A percentile compares a stretch with the other conserved stretches of the same genome.
Evolutionary conservation across 1,284 basidiomycete genomes (phyloP).

Genomic region (Neotropicomus parvogracilis): DNA sequence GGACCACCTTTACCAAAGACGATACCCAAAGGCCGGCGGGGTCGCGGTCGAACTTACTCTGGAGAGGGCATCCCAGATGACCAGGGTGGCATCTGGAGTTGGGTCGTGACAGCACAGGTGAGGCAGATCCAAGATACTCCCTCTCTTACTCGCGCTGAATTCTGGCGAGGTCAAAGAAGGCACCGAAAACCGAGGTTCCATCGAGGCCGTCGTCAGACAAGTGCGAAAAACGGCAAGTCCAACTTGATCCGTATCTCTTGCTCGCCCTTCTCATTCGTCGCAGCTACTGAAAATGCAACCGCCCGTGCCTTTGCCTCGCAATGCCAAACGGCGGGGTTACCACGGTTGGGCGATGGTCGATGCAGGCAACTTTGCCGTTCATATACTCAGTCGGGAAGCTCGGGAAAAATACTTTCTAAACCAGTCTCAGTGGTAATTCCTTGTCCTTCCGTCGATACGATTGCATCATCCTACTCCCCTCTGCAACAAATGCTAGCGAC

Average conservation of each 20-base stretch:
- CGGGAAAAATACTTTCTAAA: slow-evolving; percentile 60
- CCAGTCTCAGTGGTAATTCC: slow-evolving; percentile 32
- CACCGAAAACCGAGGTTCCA: slow-evolving; percentile 70
- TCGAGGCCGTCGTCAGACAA: slow-evolving; percentile 65
- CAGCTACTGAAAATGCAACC: slow-evolving; percentile 54
- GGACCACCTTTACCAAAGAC: slow-evolving; percentile 54
- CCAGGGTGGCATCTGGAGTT: slow-evolving; percentile 61
- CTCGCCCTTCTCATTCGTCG: slow-evolving; percentile 4
- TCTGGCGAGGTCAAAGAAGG: slow-evolving; percentile 67
- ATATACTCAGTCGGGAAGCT: slow-evolving; percentile 61
- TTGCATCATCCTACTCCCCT: not conserved
- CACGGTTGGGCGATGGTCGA: slow-evolving; percentile 82
- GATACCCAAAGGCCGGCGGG: slow-evolving; percentile 57
- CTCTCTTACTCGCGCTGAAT: not conserved
- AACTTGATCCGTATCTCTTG: not conserved
- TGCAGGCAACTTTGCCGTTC: slow-evolving; percentile 72
- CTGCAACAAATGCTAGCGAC: not conserved
- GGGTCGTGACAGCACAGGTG: slow-evolving; percentile 71
- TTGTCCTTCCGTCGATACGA: not conserved
- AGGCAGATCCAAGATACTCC: slow-evolving; percentile 4
- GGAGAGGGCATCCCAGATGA: slow-evolving; percentile 58
- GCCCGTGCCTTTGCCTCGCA: slow-evolving; percentile 56
- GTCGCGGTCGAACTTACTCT: slow-evolving; percentile 59
- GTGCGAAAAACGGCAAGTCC: slow-evolving; percentile 61
- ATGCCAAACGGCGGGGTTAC: slow-evolving; percentile 52